These are phyloP conservation scores for Tricholoma flavovirens DNA, from an alignment of 768 basidiomycete genomes.

Conservation along the genomic window DNA sequence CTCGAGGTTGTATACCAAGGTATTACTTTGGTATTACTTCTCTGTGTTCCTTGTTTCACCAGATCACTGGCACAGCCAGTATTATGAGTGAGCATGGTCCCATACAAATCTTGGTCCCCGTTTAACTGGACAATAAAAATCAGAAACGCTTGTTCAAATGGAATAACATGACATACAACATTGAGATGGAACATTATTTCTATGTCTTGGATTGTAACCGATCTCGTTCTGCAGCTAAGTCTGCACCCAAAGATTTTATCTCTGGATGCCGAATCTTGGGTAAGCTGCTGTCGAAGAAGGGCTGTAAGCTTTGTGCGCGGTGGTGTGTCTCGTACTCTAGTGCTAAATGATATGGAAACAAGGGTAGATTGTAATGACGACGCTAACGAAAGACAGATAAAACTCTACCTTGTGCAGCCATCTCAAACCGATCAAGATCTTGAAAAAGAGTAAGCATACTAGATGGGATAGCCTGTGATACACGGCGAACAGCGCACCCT, in stretches of 20 bases:
- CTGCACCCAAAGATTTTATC: conserved; percentile 64
- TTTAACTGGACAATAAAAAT: not conserved
- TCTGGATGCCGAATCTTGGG: conserved; percentile 69
- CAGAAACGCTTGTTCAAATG: not conserved
- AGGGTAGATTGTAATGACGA: not conserved
- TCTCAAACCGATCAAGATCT: conserved; percentile 87
- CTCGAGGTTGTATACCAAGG: no score
- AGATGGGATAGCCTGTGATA: not conserved
- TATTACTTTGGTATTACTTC: no score
- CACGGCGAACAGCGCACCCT: conserved; percentile 40
- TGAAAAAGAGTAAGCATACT: not conserved
- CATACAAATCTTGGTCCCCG: no score
- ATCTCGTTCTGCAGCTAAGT: conserved; percentile 47
- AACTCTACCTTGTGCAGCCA: conserved; percentile 71
- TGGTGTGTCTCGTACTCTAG: conserved; percentile 66
- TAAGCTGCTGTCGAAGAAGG: conserved; percentile 78
- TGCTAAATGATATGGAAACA: conserved; percentile 33
- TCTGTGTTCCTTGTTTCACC: no score
- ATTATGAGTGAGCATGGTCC: no score
- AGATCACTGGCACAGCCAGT: no score
- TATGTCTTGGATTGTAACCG: conserved; percentile 2
- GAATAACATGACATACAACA: not conserved
- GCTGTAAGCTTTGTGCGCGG: conserved; percentile 45
- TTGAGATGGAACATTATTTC: not conserved
- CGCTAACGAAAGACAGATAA: not conserved